These are phyloP conservation scores for Candolleomyces eurysporus DNA, from an alignment of 768 basidiomycete genomes.

Conservation along the genomic window DNA sequence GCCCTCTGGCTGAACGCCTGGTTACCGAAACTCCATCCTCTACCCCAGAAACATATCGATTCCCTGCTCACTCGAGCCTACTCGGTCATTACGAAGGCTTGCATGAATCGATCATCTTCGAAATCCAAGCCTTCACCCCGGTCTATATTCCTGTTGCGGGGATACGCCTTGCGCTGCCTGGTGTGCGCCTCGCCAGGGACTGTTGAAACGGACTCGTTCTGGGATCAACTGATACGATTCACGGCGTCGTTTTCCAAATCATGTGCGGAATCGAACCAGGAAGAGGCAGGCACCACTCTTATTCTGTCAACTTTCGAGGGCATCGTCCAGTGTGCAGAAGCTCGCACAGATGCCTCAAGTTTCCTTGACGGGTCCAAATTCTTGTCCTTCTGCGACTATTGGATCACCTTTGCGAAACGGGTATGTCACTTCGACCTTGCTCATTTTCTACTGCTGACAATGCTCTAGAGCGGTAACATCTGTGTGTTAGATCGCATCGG, in stretches of 20 bases:
- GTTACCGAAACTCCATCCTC: conserved; percentile 40
- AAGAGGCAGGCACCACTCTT: conserved; percentile 30
- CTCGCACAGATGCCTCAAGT: conserved; percentile 25
- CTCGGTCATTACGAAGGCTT: conserved; percentile 47
- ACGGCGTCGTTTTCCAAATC: conserved; percentile 43
- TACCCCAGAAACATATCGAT: conserved; percentile 56
- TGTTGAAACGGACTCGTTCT: conserved; percentile 54
- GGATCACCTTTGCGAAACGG: conserved; percentile 65
- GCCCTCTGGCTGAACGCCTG: conserved; percentile 47
- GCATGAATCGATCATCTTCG: conserved; percentile 13
- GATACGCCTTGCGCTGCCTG: conserved; percentile 47
- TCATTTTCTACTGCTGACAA: not conserved
- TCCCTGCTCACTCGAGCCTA: conserved; percentile 60
- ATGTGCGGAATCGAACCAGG: conserved; percentile 3
- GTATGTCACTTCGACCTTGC: conserved; percentile 27
- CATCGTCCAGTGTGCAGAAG: conserved; percentile 40
- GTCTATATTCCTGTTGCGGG: conserved; percentile 33
- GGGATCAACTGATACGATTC: conserved; percentile 65
- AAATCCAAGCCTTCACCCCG: conserved; percentile 17
- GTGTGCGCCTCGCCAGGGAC: conserved; percentile 46
- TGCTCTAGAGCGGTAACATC: conserved; percentile 46
- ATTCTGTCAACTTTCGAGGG: conserved; percentile 45
- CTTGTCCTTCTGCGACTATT: conserved; percentile 66
- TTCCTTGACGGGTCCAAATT: conserved; percentile 58
- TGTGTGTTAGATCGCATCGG: conserved; percentile 46